Percentiles rank a stretch among this genome's conserved stretches.
phyloP scores from a whole-genome alignment of 164 flowering plant genomes.

The Stephania yunnanensis region DNA sequence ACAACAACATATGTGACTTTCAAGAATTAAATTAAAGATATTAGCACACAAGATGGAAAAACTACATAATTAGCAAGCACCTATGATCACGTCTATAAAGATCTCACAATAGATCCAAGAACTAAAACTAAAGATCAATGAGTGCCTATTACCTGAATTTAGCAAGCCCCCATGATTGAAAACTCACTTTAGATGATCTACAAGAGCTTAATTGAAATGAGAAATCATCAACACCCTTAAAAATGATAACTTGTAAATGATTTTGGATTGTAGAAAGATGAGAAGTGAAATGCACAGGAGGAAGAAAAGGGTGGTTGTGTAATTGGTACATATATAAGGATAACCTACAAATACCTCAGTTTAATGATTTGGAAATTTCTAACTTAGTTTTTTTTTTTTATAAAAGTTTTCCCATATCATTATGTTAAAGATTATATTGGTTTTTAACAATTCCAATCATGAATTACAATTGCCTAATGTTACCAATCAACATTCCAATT shows the following conservation, averaged over 20 bases:
- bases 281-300: slow-evolving; percentile 9
- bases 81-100: slow-evolving; percentile 20
- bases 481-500: too few relatives aligned
- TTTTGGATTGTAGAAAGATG: background rate
- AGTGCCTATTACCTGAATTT: slow-evolving; percentile 18
- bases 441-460: too few relatives aligned
- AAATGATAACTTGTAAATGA: background rate
- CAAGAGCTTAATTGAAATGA: slow-evolving; percentile 26
- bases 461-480: too few relatives aligned
- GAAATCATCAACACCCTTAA: slow-evolving; percentile 13
- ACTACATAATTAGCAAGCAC: slow-evolving; percentile 25
- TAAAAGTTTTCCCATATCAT: too few relatives aligned
- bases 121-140: slow-evolving; percentile 14
- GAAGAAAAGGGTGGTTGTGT: too few relatives aligned
- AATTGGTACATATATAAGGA: too few relatives aligned
- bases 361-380: too few relatives aligned
- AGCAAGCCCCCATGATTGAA: slow-evolving; percentile 41
- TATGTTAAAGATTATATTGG: too few relatives aligned
- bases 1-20: background rate
- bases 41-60: background rate
- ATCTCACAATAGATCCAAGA: slow-evolving; percentile 1
- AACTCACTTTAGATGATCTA: slow-evolving; percentile 14
- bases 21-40: background rate
- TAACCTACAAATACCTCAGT: too few relatives aligned
- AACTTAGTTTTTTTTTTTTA: too few relatives aligned